These are phyloP conservation scores for Davidsoniella eucalypti DNA, from an alignment of 2,329 filamentous ascomycete genomes.

Conservation along the genomic window DNA sequence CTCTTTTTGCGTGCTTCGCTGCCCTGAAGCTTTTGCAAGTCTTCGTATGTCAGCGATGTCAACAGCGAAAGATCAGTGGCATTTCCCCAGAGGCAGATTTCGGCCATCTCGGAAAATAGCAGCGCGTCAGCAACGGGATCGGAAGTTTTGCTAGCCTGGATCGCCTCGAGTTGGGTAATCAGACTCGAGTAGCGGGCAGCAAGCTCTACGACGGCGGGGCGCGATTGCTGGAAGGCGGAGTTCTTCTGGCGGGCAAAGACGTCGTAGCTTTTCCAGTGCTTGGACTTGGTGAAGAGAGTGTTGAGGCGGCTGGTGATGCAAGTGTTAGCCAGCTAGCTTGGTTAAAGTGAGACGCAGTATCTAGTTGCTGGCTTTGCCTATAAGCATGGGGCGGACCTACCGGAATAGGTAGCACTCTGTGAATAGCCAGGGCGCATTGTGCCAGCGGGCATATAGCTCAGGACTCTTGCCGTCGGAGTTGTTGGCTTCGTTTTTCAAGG, in stretches of 20 bases:
- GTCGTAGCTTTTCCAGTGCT: conserved; percentile 80
- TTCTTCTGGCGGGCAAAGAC: conserved; percentile 82
- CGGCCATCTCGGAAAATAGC: conserved; percentile 82
- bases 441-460: conserved; percentile 42
- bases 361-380: neutral
- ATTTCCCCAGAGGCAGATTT: conserved; percentile 95
- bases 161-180: conserved; percentile 27
- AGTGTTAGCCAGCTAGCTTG: neutral
- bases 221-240: conserved; percentile 79
- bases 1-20: conserved; percentile 69
- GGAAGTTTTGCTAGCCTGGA: conserved; percentile 40
- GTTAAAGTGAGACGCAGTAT: neutral
- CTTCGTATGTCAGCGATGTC: conserved; percentile 80
- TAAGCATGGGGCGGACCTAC: conserved; percentile 23
- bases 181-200: conserved; percentile 64
- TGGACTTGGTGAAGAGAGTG: conserved; percentile 59
- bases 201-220: conserved; percentile 69
- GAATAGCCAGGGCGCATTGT: conserved; percentile 74
- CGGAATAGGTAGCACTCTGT: conserved; percentile 89
- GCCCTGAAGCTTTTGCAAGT: conserved; percentile 92
- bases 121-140: conserved; percentile 52
- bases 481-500: conserved; percentile 32
- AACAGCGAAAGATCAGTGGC: conserved; percentile 86
- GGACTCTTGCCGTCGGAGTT: conserved; percentile 27
- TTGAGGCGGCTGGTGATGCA: conserved; percentile 46